Evolutionary conservation across 2,329 filamentous ascomycete genomes (phyloP).

Genomic region (Epichloe glyceriae): DNA sequence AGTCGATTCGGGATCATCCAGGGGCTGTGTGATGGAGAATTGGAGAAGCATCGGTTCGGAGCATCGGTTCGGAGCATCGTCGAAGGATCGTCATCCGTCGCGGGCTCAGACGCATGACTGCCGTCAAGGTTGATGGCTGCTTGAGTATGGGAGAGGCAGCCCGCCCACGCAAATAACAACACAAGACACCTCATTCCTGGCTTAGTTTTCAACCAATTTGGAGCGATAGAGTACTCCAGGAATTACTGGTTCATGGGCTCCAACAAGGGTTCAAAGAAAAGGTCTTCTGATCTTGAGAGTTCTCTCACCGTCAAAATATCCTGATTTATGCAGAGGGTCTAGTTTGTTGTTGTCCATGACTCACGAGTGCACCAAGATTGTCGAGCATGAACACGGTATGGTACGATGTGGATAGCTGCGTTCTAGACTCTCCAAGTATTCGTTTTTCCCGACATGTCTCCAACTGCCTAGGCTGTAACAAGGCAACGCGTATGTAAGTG

Average conservation of each 20-base stretch:
- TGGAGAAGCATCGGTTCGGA: conserved; percentile 5
- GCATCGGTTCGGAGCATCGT: conserved; percentile 9
- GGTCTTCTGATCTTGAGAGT: neutral
- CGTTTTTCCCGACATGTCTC: too few relatives aligned
- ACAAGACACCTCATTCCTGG: neutral
- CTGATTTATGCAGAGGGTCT: neutral
- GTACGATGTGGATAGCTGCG: neutral
- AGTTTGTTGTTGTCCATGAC: neutral
- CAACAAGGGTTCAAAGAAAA: neutral
- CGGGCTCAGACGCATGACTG: conserved; percentile 4
- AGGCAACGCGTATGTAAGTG: neutral
- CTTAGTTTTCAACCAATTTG: neutral
- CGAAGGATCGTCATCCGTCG: conserved; percentile 8
- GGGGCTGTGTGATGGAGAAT: conserved; percentile 5
- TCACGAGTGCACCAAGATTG: neutral
- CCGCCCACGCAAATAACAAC: neutral
- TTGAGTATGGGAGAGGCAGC: neutral
- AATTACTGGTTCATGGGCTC: neutral
- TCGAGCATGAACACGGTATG: neutral
- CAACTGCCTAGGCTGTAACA: neutral
- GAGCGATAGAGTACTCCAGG: neutral
- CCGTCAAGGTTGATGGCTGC: conserved; percentile 10
- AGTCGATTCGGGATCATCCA: conserved; percentile 5
- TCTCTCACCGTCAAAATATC: neutral
- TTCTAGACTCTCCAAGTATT: too few relatives aligned